phyloP scores from a whole-genome alignment of 2,329 filamentous ascomycete genomes.

The Teratosphaeria pseudoeucalypti region DNA sequence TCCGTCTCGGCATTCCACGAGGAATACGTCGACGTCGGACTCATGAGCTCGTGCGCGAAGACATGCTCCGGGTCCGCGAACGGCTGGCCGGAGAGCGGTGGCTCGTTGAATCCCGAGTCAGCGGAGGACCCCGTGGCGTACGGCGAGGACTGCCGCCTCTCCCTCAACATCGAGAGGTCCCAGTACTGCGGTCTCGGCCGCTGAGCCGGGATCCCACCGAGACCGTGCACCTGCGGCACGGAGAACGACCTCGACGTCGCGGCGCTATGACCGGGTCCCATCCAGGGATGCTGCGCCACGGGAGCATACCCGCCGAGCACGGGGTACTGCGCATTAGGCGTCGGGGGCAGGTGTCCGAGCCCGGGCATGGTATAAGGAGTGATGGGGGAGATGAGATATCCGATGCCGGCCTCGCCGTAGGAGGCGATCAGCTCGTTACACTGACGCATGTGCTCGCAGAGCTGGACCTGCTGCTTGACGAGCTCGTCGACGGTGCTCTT shows the following conservation, averaged over 20 bases:
- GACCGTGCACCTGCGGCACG: not conserved
- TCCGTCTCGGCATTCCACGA: not conserved
- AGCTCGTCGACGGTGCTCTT: slow-evolving; percentile 12
- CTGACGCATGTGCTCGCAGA: slow-evolving; percentile 17
- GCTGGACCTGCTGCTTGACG: slow-evolving; percentile 14
- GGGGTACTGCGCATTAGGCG: slow-evolving; percentile 6
- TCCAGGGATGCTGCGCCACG: slow-evolving; percentile 9
- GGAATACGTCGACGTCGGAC: not conserved
- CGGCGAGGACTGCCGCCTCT: slow-evolving; percentile 13
- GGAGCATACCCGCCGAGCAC: slow-evolving; percentile 8
- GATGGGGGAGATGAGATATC: slow-evolving; percentile 1
- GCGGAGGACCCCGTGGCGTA: slow-evolving; percentile 6
- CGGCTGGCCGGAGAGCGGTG: slow-evolving; percentile 4
- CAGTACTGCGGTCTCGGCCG: slow-evolving; percentile 15
- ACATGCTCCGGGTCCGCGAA: slow-evolving; percentile 11
- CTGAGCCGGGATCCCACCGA: not conserved
- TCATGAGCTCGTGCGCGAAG: slow-evolving; percentile 15
- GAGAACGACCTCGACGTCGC: not conserved
- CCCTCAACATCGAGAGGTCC: slow-evolving; percentile 21
- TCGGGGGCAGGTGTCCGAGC: slow-evolving; percentile 9
- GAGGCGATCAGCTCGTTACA: slow-evolving; percentile 18
- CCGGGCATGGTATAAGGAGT: slow-evolving; percentile 11
- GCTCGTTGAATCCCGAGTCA: slow-evolving; percentile 21
- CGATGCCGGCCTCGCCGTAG: slow-evolving; percentile 5
- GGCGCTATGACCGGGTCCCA: not conserved